Percentiles rank a stretch among this genome's conserved stretches.
phyloP scores from a whole-genome alignment of 768 basidiomycete genomes.

The Leccinum olivaceopallidum region DNA sequence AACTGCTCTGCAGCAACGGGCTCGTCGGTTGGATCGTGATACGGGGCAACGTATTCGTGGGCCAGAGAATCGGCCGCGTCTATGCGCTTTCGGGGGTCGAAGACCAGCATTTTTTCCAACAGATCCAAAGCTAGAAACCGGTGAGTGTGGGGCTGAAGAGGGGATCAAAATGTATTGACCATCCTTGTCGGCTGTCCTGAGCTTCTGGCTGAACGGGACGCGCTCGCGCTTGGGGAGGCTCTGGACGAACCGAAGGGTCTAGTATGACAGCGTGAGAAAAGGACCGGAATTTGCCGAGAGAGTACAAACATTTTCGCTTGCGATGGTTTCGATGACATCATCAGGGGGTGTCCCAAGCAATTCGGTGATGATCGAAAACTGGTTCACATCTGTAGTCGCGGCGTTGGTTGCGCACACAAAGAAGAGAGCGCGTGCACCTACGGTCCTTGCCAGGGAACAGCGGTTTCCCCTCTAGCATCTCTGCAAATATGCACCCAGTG shows the following conservation, averaged over 20 bases:
- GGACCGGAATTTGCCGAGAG: background rate
- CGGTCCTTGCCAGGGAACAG: constrained; percentile 99
- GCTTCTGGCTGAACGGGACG: constrained; percentile 92
- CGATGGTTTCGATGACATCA: constrained; percentile 99
- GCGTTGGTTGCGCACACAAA: background rate
- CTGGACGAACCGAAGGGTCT: constrained; percentile 99
- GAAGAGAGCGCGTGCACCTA: constrained; percentile 46
- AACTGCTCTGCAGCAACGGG: constrained; percentile 92
- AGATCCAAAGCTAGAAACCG: constrained; percentile 76
- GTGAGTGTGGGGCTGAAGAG: constrained; percentile 7
- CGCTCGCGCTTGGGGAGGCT: constrained; percentile 95
- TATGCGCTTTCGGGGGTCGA: constrained; percentile 97
- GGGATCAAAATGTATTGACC: constrained; percentile 47
- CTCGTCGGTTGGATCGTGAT: constrained; percentile 98
- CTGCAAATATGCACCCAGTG: constrained; percentile 98
- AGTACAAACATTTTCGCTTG: constrained; percentile 86
- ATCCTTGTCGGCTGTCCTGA: constrained; percentile 83
- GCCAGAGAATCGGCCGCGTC: constrained; percentile 86
- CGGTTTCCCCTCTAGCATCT: constrained; percentile 99
- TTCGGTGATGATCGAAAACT: constrained; percentile 99
- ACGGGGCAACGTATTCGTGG: constrained; percentile 94
- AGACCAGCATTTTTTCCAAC: constrained; percentile 98
- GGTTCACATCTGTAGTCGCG: constrained; percentile 86
- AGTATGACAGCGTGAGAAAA: constrained; percentile 17
- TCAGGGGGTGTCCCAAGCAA: constrained; percentile 97